Evolutionary conservation across 2,329 filamentous ascomycete species (phyloP), one percentile per base, ranked within the genome.

Genomic region (Penicillium sclerotiorum): DNA sequence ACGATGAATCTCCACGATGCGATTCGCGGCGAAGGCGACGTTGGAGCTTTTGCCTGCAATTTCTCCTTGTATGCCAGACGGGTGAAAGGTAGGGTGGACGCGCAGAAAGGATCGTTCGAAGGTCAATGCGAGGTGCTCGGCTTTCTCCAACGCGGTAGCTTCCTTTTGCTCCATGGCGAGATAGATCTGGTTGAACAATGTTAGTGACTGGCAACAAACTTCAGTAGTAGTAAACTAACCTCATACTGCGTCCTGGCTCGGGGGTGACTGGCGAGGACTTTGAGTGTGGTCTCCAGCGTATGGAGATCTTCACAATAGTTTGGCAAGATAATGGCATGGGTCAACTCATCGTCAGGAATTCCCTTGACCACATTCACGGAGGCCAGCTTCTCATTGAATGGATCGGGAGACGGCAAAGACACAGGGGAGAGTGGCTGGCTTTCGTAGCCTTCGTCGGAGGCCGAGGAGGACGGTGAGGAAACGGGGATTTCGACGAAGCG

Each of bases 41-140:
- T 90, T 90, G 73, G 86, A 89, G 56, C 87, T 87, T 65, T 90
- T 90, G 50, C 87, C 87, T 46, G 86, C 84, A 42, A 86, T 81
- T 65, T 90, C 87, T 11, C 84, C 83, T 3, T 81, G 79, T 44
- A 89, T 81, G 47, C 83, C 82, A 18, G 77, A 71, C 1, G 87
- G 86, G 61, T 90, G 87, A 11, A 88, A 69, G 2, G 85, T 88
- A 64, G 82, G 85, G 60, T 83, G 81, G 59, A 90, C 85, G 50
- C 79, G 80, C 35, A 82, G 81, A 64, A 90, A 89, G 50, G 79
- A 82, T 61, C 82, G 82, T 55, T 79, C 71, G 59, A 87, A 89
- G 51, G 81, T 79, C 39, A 81, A 77, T n/a, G 85, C 78, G 13
- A 89, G 74, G 8, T 74, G 75, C 50, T 78, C 73, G 9, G 86